Evolutionary conservation across 208 protist genomes (phyloP), one percentile per base, ranked within the genome.

Genomic region (Trypanosomatidae sp.): DNA sequence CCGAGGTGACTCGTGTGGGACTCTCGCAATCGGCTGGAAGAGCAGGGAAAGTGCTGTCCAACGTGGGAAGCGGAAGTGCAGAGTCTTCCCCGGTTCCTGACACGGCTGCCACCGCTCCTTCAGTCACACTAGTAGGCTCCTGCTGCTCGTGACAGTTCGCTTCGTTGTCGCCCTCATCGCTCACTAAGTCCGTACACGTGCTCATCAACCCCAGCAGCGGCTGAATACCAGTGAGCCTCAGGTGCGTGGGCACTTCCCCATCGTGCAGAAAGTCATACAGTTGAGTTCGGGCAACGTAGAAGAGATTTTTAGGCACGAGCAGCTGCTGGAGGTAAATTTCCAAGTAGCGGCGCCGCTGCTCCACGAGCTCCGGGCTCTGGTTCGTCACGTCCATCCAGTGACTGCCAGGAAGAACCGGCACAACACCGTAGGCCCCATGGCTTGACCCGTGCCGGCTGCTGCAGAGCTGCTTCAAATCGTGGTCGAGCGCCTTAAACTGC

Each of bases 331-430:
- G 79, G 66, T 95, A 97, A 46, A 95, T 91, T 59, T 97, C 89
- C 3, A 97, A 73, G 59, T 86, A 91, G 7, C 86, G 70, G 25
- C 89, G 88, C 2, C 93, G 85, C 71, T 84, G 84, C 55, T 95
- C 89, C 19, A 97, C 91, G 33, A 93, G 81, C 55, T 94, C 86
- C 5, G 85, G 71, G 19, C 85, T 93, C 47, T 95, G 91, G 66
- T 97, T 97, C 36, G 93, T 97, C 44, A 95, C 89, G 58, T 93
- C 89, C 71, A 90, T 90, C 91, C 90, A 95, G 74, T 93, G 88
- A 41, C 87, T 95, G 36, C 87, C 83, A 2, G 89, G 71, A 5
- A 97, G 90, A 19, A 93, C 82, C 13, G 93, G 93, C 25, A 97
- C 70, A 28, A 90, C 89, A 25, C 93, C 93, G 64, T 89, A 93